These are phyloP conservation scores for Talaromyces sp. DNA, from an alignment of 2,329 filamentous ascomycete species.

Conservation along the genomic window DNA sequence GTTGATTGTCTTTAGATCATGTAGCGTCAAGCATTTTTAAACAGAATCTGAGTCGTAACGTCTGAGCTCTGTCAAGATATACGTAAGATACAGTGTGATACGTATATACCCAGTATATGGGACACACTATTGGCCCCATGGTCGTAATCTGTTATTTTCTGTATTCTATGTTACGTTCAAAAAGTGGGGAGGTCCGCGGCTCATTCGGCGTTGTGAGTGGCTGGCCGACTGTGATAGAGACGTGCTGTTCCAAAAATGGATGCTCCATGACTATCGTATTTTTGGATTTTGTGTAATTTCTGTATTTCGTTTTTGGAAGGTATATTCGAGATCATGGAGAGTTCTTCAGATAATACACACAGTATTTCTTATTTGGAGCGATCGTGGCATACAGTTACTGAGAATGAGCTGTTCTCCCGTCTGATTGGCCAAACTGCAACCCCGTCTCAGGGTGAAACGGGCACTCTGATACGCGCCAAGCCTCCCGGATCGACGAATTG, in stretches of 20 bases:
- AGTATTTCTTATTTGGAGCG: background rate
- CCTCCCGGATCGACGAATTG: conserved; percentile 11
- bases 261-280: background rate
- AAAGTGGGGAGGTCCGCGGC: conserved; percentile 9
- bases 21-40: conserved; percentile 24
- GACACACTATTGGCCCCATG: background rate
- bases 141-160: background rate
- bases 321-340: background rate
- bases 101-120: background rate
- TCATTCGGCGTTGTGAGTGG: background rate
- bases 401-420: background rate
- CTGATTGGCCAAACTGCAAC: background rate
- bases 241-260: conserved; percentile 7
- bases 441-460: conserved; percentile 6
- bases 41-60: background rate
- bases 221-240: conserved; percentile 7
- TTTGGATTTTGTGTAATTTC: background rate
- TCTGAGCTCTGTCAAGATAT: background rate
- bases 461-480: conserved; percentile 4
- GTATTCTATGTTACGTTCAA: background rate
- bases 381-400: background rate
- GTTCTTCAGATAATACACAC: too few relatives aligned
- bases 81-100: background rate
- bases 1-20: conserved; percentile 18
- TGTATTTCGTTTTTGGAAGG: background rate